Conservation (phyloP, 768 basidiomycete species). For the Trametes sanguinea region DNA sequence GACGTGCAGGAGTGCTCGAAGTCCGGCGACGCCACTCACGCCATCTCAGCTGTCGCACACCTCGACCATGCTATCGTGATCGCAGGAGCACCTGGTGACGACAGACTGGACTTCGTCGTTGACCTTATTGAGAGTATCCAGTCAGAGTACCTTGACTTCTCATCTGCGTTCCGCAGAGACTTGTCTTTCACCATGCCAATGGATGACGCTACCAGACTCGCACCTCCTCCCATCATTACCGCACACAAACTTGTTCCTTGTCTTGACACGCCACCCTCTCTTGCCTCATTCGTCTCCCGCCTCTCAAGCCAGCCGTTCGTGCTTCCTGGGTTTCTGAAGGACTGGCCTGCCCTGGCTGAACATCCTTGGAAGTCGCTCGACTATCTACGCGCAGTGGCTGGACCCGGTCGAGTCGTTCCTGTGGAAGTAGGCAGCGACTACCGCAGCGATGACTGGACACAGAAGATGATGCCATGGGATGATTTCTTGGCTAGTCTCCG, state of each 20-base stretch:
- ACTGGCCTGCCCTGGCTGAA: slow-evolving; percentile 79
- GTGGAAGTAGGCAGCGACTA: slow-evolving; percentile 90
- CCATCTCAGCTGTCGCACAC: slow-evolving; percentile 50
- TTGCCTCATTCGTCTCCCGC: slow-evolving; percentile 47
- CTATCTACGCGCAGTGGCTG: slow-evolving; percentile 73
- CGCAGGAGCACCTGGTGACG: slow-evolving; percentile 70
- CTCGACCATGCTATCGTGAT: slow-evolving; percentile 85
- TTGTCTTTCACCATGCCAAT: slow-evolving; percentile 2
- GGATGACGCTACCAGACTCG: background rate
- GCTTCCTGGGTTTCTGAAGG: slow-evolving; percentile 55
- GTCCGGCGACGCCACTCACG: slow-evolving; percentile 25
- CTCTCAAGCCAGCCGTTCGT: slow-evolving; percentile 67
- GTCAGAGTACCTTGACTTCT: slow-evolving; percentile 26
- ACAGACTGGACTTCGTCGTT: slow-evolving; percentile 62
- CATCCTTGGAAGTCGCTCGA: slow-evolving; percentile 68
- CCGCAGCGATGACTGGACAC: slow-evolving; percentile 77
- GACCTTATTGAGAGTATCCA: slow-evolving; percentile 67
- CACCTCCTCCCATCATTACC: background rate
- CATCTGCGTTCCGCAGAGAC: background rate
- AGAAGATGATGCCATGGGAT: slow-evolving; percentile 76
- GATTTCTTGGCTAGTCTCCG: slow-evolving; percentile 60
- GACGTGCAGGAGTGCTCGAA: slow-evolving; percentile 26
- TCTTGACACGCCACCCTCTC: slow-evolving; percentile 53
- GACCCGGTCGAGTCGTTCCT: slow-evolving; percentile 83
- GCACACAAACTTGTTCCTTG: slow-evolving; percentile 37